phyloP scores from a whole-genome alignment of 768 basidiomycete species.

The Pleurotus djamor region DNA sequence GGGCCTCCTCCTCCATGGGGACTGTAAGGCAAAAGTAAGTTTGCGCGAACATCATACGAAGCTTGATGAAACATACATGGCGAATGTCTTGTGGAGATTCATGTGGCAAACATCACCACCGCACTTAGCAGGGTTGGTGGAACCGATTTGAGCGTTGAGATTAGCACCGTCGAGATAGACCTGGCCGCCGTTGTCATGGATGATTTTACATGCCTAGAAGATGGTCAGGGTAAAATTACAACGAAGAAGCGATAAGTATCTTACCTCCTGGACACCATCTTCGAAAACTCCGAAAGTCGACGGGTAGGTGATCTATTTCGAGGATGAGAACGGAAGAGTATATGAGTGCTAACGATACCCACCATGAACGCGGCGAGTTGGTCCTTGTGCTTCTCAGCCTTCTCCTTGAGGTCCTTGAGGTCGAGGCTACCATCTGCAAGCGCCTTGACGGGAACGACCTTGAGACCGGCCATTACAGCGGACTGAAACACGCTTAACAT shows the following conservation, averaged over 20 bases:
- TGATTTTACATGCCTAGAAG: conserved; percentile 81
- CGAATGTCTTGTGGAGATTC: conserved; percentile 98
- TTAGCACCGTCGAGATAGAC: conserved; percentile 98
- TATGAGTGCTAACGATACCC: conserved; percentile 9
- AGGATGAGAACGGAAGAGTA: background rate
- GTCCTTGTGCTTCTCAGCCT: conserved; percentile 90
- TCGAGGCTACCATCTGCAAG: conserved; percentile 87
- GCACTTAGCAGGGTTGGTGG: conserved; percentile 92
- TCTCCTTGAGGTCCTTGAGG: conserved; percentile 77
- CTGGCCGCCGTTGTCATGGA: conserved; percentile 94
- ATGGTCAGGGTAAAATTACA: background rate
- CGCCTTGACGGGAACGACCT: conserved; percentile 94
- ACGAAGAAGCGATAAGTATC: conserved; percentile 10
- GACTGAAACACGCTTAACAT: conserved; percentile 50
- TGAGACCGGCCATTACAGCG: conserved; percentile 95
- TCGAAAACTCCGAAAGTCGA: conserved; percentile 99
- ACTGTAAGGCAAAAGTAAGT: conserved; percentile 32
- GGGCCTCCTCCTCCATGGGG: conserved; percentile 98
- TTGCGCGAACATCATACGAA: background rate
- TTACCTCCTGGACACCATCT: conserved; percentile 75
- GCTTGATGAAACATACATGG: conserved; percentile 58
- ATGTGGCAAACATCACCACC: conserved; percentile 98
- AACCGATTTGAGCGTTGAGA: conserved; percentile 89
- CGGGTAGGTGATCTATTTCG: conserved; percentile 85
- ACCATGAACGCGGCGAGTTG: conserved; percentile 97